Evolutionary conservation across 495 filamentous ascomycete genomes (phyloP), one percentile per base, ranked within the genome.

Genomic region (Aspergillus sclerotiicarbonarius): DNA sequence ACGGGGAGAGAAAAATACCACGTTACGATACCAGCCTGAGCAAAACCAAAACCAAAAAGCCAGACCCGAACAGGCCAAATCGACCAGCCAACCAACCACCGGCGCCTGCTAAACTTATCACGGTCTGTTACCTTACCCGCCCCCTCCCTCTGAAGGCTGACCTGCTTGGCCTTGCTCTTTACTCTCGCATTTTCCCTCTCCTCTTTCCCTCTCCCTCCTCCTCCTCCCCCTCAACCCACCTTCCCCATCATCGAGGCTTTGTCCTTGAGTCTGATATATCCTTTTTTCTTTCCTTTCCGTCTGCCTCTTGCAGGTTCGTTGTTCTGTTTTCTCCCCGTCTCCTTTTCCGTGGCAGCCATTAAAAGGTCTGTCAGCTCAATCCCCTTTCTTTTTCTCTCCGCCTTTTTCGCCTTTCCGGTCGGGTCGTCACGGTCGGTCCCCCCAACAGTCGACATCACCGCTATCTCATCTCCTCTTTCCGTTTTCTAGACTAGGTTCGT

Each of bases 231-330:
- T 51, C 51, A 56, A 33, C 63, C 61, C 60, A 64, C 60, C 52
- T 57, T 54, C 59, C 49, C 53, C 59, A 63, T 60, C 5, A 64
- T 73, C 73, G 74, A 75, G 73, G 69, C 73, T 57, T 65, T 62
- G 73, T 58, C 73, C 73, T 75, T 76, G 69, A 58, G 52, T 63
- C 56, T 58, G 47, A 58, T 68, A 49, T 51, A 37, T 57, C 21
- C 20, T 31, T 56, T 60, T 59, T 61, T 30, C 33, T 60, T 45
- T 57, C 16, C 32, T 63, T 58, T 25, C 51, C 51, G 48, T 57
- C 47, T 55, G 21, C 37, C 21, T 44, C 48, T 57, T 45, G 37
- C 19, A 20, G 25, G 39, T 56, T 51, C 53, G 54, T 53, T 49
- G 48, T 43, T 32, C 53, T 41, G 56, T 59, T 54, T 16, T 41